Evolutionary conservation across 257 asterid genomes (phyloP).

Genomic region (Striga asiatica): DNA sequence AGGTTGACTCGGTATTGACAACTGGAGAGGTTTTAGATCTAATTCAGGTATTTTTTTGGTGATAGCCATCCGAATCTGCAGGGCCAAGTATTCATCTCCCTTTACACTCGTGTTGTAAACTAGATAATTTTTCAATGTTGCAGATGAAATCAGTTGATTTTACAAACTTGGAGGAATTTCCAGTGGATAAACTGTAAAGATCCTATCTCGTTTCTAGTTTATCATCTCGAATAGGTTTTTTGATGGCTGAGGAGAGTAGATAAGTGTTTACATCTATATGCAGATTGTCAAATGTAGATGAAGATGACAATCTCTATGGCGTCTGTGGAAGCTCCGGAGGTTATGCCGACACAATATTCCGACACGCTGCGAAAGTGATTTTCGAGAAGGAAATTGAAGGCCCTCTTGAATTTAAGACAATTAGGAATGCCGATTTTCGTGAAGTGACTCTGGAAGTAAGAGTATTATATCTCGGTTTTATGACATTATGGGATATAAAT

Average conservation of each 20-base stretch:
- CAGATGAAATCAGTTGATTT: constrained; percentile 75
- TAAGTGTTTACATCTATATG: constrained; percentile 8
- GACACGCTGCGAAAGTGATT: constrained; percentile 62
- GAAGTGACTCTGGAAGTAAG: constrained; percentile 86
- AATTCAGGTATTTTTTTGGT: constrained; percentile 49
- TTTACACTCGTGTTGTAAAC: background rate
- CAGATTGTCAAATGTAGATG: constrained; percentile 72
- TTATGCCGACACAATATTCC: constrained; percentile 77
- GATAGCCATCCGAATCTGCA: background rate
- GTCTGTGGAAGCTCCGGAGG: constrained; percentile 94
- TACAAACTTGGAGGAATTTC: constrained; percentile 63
- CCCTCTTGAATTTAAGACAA: constrained; percentile 60
- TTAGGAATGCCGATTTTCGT: constrained; percentile 80
- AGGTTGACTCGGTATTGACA: constrained; percentile 93
- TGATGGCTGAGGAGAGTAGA: constrained; percentile 1
- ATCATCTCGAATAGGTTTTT: background rate
- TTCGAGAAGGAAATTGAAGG: constrained; percentile 58
- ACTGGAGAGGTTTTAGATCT: constrained; percentile 91
- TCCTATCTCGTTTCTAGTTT: background rate
- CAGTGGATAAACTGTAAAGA: constrained; percentile 76
- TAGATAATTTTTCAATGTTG: constrained; percentile 16
- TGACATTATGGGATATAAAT: background rate
- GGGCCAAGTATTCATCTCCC: background rate
- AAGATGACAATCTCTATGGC: constrained; percentile 59
- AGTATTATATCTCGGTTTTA: constrained; percentile 11